Evolutionary conservation across 345 rosid species (phyloP), one percentile per base, ranked within the genome.

Genomic region (Aquilaria malaccensis): DNA sequence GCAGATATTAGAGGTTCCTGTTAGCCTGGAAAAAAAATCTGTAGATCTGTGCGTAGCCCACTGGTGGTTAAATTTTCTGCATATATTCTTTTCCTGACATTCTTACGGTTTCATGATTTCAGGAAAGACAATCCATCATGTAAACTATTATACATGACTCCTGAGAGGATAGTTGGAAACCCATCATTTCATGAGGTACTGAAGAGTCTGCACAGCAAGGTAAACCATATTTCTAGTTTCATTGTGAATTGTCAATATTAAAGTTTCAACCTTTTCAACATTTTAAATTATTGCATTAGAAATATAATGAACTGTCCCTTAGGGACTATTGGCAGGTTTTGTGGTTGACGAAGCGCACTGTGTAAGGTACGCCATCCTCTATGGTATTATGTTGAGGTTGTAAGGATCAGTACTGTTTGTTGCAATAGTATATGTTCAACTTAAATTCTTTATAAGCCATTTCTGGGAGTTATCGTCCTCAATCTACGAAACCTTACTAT

Each of bases 271-370:
- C 37, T 63, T 45, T 32, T 60, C 32, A 12, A 67, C 50, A 11
- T 49, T 60, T 52, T 66, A 52, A 45, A 22, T 22, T 22, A 22
- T 45, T 56, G 52, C 49, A 45, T 3, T 37, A 37, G 43, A 3
- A 32, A 55, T 71, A 12, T 43, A 50, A 59, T 51, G 43, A 22
- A 7, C 63, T 47, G 22, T 68, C 13, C 56, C 37, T 2, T 66
- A 84, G 97, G 81, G 83, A 67, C 88, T 75, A 60, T 74, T 89
- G 12, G 83, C 87, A 31, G 93, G 97, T 69, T 87, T 93, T 81
- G 85, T 83, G 63, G 87, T 85, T 71, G 98, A 87, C 72, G 98
- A 93, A 81, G 90, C 94, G 59, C 96, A 93, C 58, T 90, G 95
- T 74, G 97, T 89, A 64, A 89, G 98, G 97, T 89, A 75, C 46